Evolutionary conservation across 805 yeast species (phyloP).

Genomic region (Blastobotrys attinorum): DNA sequence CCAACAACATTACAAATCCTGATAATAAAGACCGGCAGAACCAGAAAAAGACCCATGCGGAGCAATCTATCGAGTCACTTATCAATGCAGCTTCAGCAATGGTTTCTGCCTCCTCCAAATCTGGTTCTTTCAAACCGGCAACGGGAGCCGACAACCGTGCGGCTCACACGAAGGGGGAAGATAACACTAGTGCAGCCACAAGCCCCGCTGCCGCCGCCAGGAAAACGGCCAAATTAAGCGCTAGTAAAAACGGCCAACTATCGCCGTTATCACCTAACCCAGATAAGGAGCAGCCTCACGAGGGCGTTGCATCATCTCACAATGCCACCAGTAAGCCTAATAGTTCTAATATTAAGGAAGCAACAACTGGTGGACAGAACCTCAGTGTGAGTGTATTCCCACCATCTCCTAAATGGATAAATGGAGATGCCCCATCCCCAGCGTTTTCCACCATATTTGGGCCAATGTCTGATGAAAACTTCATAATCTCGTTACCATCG

Average conservation of each 20-base stretch:
- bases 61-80: neutral
- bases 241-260: neutral
- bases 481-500: neutral
- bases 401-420: neutral
- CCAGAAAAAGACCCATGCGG: neutral
- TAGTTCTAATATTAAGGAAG: no score
- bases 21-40: no score
- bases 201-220: no score
- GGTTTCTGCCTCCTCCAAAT: neutral
- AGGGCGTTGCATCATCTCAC: no score
- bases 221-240: no score
- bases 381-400: neutral
- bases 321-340: no score
- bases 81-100: conserved; percentile 1
- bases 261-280: neutral
- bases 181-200: no score
- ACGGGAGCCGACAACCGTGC: neutral
- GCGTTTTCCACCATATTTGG: neutral
- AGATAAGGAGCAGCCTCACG: no score
- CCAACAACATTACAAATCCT: no score
- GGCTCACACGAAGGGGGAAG: neutral
- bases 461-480: neutral
- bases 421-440: neutral
- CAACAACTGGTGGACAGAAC: neutral
- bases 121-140: neutral